Percentiles rank a stretch among this genome's conserved stretches.
phyloP scores from a whole-genome alignment of 306 rosid genomes.

The Hippophae rhamnoides region DNA sequence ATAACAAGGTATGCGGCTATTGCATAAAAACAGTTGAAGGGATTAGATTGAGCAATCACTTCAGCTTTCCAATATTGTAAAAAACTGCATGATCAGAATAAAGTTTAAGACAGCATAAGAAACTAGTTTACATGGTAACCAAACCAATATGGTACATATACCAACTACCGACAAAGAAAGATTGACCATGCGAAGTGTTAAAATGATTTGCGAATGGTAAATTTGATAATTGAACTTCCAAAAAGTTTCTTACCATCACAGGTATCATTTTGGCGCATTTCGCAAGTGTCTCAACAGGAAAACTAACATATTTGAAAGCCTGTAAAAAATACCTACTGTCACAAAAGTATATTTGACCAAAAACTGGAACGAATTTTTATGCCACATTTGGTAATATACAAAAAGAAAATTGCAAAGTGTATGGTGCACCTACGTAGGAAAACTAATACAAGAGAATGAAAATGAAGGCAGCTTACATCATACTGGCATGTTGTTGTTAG shows the following conservation, averaged over 20 bases:
- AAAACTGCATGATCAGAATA: background rate
- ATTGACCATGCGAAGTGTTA: slow-evolving; percentile 3
- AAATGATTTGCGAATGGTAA: background rate
- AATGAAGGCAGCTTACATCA: slow-evolving; percentile 44
- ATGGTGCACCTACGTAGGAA: background rate
- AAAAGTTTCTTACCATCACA: slow-evolving; percentile 65
- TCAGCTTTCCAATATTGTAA: background rate
- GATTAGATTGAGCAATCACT: background rate
- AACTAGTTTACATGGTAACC: background rate
- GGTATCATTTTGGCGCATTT: slow-evolving; percentile 99
- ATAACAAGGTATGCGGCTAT: background rate
- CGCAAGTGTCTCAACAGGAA: slow-evolving; percentile 95
- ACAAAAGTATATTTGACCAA: slow-evolving; percentile 9
- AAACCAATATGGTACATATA: background rate
- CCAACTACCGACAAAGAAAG: background rate
- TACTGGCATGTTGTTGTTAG: slow-evolving; percentile 94
- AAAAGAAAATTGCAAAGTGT: background rate
- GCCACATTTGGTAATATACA: background rate
- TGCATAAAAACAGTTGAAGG: background rate
- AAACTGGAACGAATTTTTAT: background rate
- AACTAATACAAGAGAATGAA: background rate
- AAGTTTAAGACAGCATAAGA: background rate
- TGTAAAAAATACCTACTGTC: slow-evolving; percentile 24
- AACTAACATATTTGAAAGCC: slow-evolving; percentile 98
- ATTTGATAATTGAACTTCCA: background rate